Evolutionary conservation across 2,329 filamentous ascomycete species (phyloP).

Genomic region (Cladosporium velox): DNA sequence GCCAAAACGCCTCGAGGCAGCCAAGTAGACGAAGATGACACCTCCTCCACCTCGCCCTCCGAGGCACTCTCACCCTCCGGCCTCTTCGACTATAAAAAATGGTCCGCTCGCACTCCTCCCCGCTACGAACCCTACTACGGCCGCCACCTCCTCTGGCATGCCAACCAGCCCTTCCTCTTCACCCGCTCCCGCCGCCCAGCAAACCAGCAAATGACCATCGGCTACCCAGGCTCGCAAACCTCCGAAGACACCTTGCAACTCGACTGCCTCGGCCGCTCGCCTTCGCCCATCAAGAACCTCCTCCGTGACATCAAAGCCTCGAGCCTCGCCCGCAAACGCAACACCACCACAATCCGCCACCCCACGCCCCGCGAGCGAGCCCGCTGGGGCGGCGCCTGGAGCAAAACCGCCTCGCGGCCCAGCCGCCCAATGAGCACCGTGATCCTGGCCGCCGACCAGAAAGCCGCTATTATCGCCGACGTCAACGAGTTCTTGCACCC

Average conservation of each 20-base stretch:
- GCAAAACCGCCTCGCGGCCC: constrained; percentile 55
- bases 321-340: constrained; percentile 45
- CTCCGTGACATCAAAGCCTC: constrained; percentile 49
- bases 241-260: constrained; percentile 48
- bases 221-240: constrained; percentile 26
- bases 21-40: constrained; percentile 35
- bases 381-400: constrained; percentile 43
- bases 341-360: constrained; percentile 50
- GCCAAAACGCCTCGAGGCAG: constrained; percentile 44
- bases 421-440: constrained; percentile 74
- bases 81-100: constrained; percentile 54
- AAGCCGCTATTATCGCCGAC: constrained; percentile 66
- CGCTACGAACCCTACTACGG: constrained; percentile 54
- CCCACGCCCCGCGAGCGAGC: constrained; percentile 45
- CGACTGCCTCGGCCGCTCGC: constrained; percentile 50
- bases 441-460: constrained; percentile 68
- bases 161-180: constrained; percentile 47
- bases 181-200: constrained; percentile 38
- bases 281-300: constrained; percentile 51
- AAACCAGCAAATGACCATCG: constrained; percentile 30
- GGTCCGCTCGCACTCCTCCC: constrained; percentile 50
- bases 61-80: constrained; percentile 43
- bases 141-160: constrained; percentile 46
- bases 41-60: constrained; percentile 33
- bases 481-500: constrained; percentile 79